phyloP scores from a whole-genome alignment of 1,284 basidiomycete species.

The Sporisorium sorghi region DNA sequence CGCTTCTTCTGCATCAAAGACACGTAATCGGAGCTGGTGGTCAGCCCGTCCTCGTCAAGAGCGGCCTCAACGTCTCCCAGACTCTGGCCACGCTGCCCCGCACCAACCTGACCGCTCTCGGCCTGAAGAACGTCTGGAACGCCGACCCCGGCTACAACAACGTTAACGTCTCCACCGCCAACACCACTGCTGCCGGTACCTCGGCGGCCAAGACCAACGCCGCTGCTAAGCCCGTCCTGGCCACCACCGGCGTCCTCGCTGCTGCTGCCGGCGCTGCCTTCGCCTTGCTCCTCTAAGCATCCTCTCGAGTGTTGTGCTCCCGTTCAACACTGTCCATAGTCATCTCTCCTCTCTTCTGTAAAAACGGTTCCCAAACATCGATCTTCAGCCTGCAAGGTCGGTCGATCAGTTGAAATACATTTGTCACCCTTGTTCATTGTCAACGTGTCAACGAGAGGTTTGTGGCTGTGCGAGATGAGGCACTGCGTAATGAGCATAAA shows the following conservation, averaged over 20 bases:
- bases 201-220: constrained; percentile 27
- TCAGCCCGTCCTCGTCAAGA: constrained; percentile 57
- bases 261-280: constrained; percentile 19
- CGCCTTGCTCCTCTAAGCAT: constrained; percentile 18
- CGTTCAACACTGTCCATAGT: not conserved
- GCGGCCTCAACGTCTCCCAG: constrained; percentile 55
- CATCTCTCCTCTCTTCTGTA: not conserved
- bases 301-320: too few species aligned
- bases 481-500: too few species aligned
- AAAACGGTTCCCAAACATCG: not conserved
- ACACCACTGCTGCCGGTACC: constrained; percentile 5
- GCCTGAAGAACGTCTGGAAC: constrained; percentile 63
- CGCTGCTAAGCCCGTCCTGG: constrained; percentile 22
- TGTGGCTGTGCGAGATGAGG: too few species aligned
- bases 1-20: constrained; percentile 8
- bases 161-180: constrained; percentile 28
- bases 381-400: not conserved
- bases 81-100: constrained; percentile 31
- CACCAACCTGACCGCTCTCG: constrained; percentile 56
- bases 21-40: constrained; percentile 66
- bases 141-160: constrained; percentile 51
- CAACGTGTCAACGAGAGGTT: too few species aligned
- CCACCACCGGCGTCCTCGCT: constrained; percentile 17
- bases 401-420: constrained; percentile 1
- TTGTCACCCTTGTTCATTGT: not conserved